Conservation (phyloP, 2,329 filamentous ascomycete genomes). For the Nothopassalora personata region DNA sequence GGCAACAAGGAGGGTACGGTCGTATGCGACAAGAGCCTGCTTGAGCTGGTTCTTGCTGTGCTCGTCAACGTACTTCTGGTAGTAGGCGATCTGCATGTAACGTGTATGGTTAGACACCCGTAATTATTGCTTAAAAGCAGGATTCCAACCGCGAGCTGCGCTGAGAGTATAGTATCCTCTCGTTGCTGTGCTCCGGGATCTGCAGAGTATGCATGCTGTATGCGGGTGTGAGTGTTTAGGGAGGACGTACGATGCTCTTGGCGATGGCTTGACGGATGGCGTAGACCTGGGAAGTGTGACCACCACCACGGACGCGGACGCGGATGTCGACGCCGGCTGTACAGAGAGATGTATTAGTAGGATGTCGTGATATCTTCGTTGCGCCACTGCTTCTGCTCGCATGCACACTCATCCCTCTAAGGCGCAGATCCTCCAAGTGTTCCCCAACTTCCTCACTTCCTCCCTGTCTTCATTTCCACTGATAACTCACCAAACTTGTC, state of each 20-base stretch:
- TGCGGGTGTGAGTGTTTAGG: not conserved
- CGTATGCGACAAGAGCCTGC: conserved; percentile 91
- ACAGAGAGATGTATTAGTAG: conserved; percentile 19
- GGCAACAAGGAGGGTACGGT: conserved; percentile 94
- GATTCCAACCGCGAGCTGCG: conserved; percentile 5
- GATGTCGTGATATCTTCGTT: conserved; percentile 4
- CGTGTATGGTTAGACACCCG: conserved; percentile 10
- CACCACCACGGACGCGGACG: conserved; percentile 92
- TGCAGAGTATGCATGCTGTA: not conserved
- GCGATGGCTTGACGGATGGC: conserved; percentile 98
- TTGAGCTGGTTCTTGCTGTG: conserved; percentile 99
- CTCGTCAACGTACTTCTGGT: conserved; percentile 99
- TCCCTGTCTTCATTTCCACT: not conserved
- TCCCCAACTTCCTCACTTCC: conserved; percentile 3
- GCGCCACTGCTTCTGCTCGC: not conserved
- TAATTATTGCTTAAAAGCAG: conserved; percentile 9
- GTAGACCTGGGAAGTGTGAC: conserved; percentile 96
- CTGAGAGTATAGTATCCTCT: conserved; percentile 1
- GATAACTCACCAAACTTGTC: conserved; percentile 76
- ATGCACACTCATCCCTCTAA: not conserved
- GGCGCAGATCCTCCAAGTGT: not conserved
- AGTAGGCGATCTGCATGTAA: conserved; percentile 70
- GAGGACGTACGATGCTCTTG: conserved; percentile 69
- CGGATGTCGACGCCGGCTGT: conserved; percentile 86
- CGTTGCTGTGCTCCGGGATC: not conserved